A percentile compares a stretch with the other conserved stretches of the same genome.
phyloP scores from a whole-genome alignment of 352 stramenopile species.

The Phytophthora niederhauseri region DNA sequence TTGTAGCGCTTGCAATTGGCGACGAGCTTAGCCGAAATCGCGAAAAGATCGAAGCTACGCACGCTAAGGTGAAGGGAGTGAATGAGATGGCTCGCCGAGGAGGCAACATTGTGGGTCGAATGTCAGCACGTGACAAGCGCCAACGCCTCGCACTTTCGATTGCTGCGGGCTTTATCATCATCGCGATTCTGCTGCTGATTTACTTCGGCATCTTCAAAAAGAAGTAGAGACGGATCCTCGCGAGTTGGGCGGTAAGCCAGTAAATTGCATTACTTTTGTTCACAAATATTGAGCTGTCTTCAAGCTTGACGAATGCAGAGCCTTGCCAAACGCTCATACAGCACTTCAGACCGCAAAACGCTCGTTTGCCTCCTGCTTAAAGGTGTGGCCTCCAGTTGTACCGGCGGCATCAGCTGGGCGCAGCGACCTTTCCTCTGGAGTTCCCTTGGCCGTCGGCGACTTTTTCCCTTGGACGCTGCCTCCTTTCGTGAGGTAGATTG shows the following conservation, averaged over 20 bases:
- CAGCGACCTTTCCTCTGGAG: constrained; percentile 34
- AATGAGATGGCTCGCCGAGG: constrained; percentile 87
- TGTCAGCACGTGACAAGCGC: constrained; percentile 86
- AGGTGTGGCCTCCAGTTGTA: constrained; percentile 44
- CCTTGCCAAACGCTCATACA: background rate
- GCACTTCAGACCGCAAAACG: constrained; percentile 64
- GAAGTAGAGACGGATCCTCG: constrained; percentile 36
- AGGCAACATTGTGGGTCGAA: constrained; percentile 84
- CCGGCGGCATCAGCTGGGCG: constrained; percentile 40
- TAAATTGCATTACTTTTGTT: constrained; percentile 36
- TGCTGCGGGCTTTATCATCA: constrained; percentile 77
- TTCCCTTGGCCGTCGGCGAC: constrained; percentile 18
- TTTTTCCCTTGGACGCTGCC: constrained; percentile 47
- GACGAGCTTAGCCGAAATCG: constrained; percentile 85
- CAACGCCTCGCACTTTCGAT: constrained; percentile 73
- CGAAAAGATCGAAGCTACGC: constrained; percentile 85
- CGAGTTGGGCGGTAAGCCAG: constrained; percentile 14
- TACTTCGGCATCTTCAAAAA: constrained; percentile 92
- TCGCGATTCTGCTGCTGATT: constrained; percentile 87
- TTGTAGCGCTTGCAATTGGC: constrained; percentile 73
- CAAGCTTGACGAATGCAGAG: background rate
- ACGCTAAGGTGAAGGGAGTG: constrained; percentile 84
- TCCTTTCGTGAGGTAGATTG: constrained; percentile 52
- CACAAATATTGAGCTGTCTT: constrained; percentile 13
- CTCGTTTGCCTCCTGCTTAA: constrained; percentile 64